Evolutionary conservation across 371 early-diverging fungal species (phyloP).

Genomic region (Rhizopus delemar): DNA sequence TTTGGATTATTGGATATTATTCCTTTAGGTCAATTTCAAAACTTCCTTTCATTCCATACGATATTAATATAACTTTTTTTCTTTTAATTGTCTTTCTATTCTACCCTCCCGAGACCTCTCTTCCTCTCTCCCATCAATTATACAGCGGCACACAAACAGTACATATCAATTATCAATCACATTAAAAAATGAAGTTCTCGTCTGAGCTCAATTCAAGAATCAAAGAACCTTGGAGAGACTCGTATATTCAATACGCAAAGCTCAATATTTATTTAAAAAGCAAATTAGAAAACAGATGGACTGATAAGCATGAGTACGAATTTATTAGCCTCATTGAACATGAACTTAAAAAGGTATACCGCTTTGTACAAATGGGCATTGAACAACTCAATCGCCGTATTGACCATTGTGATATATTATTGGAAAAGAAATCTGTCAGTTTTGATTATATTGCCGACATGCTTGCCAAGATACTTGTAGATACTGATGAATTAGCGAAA

Average conservation of each 20-base stretch:
- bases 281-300: slow-evolving; percentile 39
- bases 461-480: slow-evolving; percentile 44
- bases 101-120: neutral
- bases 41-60: slow-evolving; percentile 3
- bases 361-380: slow-evolving; percentile 75
- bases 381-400: slow-evolving; percentile 73
- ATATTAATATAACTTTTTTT: neutral
- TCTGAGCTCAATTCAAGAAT: slow-evolving; percentile 41
- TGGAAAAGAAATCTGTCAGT: slow-evolving; percentile 18
- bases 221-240: slow-evolving; percentile 42
- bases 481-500: slow-evolving; percentile 80
- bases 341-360: slow-evolving; percentile 83
- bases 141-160: neutral
- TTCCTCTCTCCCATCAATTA: neutral
- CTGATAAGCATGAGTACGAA: slow-evolving; percentile 64
- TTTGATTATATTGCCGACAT: slow-evolving; percentile 28
- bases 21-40: slow-evolving; percentile 1
- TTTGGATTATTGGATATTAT: slow-evolving; percentile 2
- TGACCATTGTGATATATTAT: slow-evolving; percentile 69
- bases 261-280: slow-evolving; percentile 33
- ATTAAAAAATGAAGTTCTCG: slow-evolving; percentile 44
- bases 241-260: slow-evolving; percentile 45
- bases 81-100: slow-evolving; percentile 3
- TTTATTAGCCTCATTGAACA: slow-evolving; percentile 70
- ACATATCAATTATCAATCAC: neutral